These are phyloP conservation scores for Exophiala sp. DNA, from an alignment of 2,329 filamentous ascomycete species.

Conservation along the genomic window DNA sequence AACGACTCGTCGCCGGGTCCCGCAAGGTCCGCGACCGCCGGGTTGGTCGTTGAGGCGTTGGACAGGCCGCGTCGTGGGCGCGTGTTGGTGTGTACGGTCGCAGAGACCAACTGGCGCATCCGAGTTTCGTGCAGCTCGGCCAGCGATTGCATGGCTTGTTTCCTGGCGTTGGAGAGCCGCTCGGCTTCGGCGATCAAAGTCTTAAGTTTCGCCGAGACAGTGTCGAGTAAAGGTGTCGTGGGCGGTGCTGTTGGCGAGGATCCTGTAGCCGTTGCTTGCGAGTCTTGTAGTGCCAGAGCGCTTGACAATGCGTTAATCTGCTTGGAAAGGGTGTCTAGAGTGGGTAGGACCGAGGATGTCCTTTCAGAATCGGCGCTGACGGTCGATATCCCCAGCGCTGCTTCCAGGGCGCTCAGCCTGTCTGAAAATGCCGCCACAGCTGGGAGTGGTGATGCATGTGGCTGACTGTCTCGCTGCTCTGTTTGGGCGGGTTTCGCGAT, in stretches of 20 bases:
- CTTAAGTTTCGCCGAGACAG: slow-evolving; percentile 39
- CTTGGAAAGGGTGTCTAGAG: slow-evolving; percentile 71
- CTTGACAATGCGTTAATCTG: slow-evolving; percentile 68
- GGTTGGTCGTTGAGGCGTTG: slow-evolving; percentile 46
- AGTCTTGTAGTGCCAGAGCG: slow-evolving; percentile 35
- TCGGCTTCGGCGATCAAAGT: slow-evolving; percentile 43
- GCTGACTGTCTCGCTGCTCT: not conserved
- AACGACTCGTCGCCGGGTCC: slow-evolving; percentile 18
- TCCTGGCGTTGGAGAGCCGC: slow-evolving; percentile 39
- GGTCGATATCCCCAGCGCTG: slow-evolving; percentile 69
- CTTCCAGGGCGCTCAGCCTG: slow-evolving; percentile 71
- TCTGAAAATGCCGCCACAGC: slow-evolving; percentile 81
- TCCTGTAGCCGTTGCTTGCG: slow-evolving; percentile 10
- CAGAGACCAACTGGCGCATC: slow-evolving; percentile 32
- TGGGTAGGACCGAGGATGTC: slow-evolving; percentile 65
- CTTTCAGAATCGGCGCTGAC: slow-evolving; percentile 48
- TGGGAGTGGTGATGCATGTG: slow-evolving; percentile 56
- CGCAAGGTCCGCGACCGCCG: slow-evolving; percentile 38
- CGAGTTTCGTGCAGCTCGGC: slow-evolving; percentile 39
- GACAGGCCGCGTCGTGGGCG: slow-evolving; percentile 26
- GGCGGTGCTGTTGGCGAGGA: slow-evolving; percentile 19
- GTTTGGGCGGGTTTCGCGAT: not conserved
- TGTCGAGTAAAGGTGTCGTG: slow-evolving; percentile 41
- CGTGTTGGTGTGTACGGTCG: slow-evolving; percentile 16
- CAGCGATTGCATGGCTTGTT: slow-evolving; percentile 39